These are phyloP conservation scores for Ophiognomonia clavigignenti-juglandacearum DNA, from an alignment of 2,329 filamentous ascomycete species.

Conservation along the genomic window DNA sequence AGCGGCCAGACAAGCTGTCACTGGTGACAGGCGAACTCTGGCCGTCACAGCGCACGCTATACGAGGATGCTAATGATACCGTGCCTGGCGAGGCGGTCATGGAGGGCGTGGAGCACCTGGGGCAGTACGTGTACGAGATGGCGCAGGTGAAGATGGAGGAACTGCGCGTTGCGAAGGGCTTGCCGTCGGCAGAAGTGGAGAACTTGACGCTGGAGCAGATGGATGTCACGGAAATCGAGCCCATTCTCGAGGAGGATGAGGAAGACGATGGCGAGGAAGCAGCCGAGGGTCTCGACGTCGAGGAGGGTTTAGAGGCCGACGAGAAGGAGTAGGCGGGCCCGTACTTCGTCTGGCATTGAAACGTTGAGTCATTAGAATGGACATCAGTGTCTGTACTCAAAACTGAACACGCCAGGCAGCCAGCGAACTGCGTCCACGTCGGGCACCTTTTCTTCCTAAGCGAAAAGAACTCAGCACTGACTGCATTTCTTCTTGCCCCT, in stretches of 20 bases:
- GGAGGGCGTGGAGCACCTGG: constrained; percentile 89
- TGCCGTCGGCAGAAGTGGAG: constrained; percentile 23
- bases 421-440: neutral
- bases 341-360: neutral
- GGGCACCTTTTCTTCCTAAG: too few species aligned
- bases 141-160: constrained; percentile 59
- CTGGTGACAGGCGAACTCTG: constrained; percentile 85
- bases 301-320: constrained; percentile 26
- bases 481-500: neutral
- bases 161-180: constrained; percentile 35
- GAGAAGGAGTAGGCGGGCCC: constrained; percentile 17
- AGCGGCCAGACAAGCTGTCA: constrained; percentile 74
- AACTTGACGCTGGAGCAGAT: constrained; percentile 21
- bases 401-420: neutral
- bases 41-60: constrained; percentile 55
- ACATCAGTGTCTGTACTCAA: neutral
- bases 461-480: neutral
- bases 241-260: constrained; percentile 24
- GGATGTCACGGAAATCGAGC: constrained; percentile 21
- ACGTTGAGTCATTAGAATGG: neutral
- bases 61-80: constrained; percentile 41
- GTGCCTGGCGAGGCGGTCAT: constrained; percentile 63
- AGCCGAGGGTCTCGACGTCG: constrained; percentile 18
- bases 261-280: constrained; percentile 19
- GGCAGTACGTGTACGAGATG: constrained; percentile 97